Evolutionary conservation across 176 grass and related monocot genomes (phyloP), one percentile per base, ranked within the genome.

Genomic region (Eragrostis curvula): DNA sequence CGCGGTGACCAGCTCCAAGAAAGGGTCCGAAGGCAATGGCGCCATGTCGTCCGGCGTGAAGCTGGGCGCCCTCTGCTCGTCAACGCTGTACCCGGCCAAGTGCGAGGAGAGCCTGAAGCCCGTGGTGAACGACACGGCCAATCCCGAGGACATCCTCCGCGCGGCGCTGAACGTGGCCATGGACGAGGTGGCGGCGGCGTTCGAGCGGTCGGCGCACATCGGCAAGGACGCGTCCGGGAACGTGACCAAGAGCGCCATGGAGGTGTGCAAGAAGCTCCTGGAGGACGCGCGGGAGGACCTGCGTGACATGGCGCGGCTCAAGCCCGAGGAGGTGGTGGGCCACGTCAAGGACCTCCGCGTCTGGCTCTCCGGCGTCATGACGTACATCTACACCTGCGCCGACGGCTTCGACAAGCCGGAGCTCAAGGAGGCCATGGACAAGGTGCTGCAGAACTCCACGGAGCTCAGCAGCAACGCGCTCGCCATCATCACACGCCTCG

Each of bases 381-480:
- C 92, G 0, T 95, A 91, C 71, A 49, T 89, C 79, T 85, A 93
- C 72, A 95, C 91, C 66, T 98, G 95, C 78, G 77, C 90, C 14
- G 95, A 98, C n/a, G 90, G 90, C 5, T 92, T 98, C 81, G 82
- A 94, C 29, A 80, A 93, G 40, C 90, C 87, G 0, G 84, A 91
- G 71, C 81, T 91, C 5, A 89, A 84, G 79, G 65, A 78, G 18
- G 84, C 88, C 60, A 98, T 98, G 96, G 66, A 92, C 74, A 91
- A 76, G 40, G 67, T 85, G 62, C 84, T 98, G 72, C 82, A 65
- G 30, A 95, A 91, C 59, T 81, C 96, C 27, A 91, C 96, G 18
- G 79, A 98, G 85, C 85, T 95, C 72, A 95, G 90, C 75, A 98
- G 92, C 86, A 98, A 98, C 45, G 92, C 88, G 18, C 90, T 98